Evolutionary conservation across 768 basidiomycete genomes (phyloP).

Genomic region (Mycena amicta): DNA sequence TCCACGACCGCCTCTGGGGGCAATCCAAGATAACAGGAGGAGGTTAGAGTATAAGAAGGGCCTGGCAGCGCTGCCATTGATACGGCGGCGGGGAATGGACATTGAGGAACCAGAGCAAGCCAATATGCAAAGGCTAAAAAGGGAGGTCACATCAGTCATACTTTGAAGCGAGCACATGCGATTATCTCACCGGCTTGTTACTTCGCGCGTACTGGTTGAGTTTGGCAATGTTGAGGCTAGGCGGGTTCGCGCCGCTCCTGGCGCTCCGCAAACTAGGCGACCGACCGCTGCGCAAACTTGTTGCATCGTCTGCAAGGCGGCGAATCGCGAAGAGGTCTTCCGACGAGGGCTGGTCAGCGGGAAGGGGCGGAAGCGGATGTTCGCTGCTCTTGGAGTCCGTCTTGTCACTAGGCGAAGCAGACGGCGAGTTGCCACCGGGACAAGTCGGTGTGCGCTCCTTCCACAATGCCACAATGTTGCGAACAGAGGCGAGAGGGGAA

Average conservation of each 20-base stretch:
- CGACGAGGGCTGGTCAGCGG: conserved; percentile 23
- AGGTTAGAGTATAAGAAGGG: conserved; percentile 81
- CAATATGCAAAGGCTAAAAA: conserved; percentile 86
- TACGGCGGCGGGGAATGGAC: conserved; percentile 83
- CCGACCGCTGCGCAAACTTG: conserved; percentile 22
- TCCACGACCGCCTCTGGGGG: conserved; percentile 78
- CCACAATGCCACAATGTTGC: conserved; percentile 80
- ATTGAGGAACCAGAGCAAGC: conserved; percentile 89
- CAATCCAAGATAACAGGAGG: conserved; percentile 85
- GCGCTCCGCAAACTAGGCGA: conserved; percentile 27
- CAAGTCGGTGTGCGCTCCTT: conserved; percentile 71
- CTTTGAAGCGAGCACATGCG: conserved; percentile 13
- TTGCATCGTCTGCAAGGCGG: conserved; percentile 34
- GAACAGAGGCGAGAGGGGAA: too few relatives aligned
- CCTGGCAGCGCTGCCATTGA: conserved; percentile 81
- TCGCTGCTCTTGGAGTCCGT: not conserved
- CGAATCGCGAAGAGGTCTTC: conserved; percentile 52
- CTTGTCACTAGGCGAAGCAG: conserved; percentile 34
- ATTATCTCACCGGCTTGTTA: conserved; percentile 47
- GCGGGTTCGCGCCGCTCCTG: too few relatives aligned
- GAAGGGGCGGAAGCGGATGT: conserved; percentile 16
- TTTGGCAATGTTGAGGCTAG: conserved; percentile 47
- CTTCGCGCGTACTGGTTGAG: conserved; percentile 52
- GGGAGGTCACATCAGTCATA: conserved; percentile 20
- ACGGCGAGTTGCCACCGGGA: conserved; percentile 38